Conservation (phyloP, 2,329 filamentous ascomycete genomes). For the Magnaporthiopsis incrustans region DNA sequence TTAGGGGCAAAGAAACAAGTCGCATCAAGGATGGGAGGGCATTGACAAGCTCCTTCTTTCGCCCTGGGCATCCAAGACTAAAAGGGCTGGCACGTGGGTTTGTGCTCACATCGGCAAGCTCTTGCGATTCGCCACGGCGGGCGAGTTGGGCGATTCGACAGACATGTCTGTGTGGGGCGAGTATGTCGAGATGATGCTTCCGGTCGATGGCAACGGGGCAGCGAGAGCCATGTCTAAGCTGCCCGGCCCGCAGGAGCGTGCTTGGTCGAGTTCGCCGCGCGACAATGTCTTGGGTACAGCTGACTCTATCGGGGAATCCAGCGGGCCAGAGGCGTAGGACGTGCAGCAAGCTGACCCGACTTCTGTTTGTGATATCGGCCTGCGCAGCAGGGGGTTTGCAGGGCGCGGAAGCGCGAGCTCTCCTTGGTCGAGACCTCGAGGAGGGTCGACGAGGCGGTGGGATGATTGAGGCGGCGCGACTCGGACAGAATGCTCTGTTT, state of each 20-base stretch:
- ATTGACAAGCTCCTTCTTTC: neutral
- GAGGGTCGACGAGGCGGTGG: neutral
- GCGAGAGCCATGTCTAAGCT: constrained; percentile 47
- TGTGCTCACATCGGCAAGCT: constrained; percentile 44
- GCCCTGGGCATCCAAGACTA: neutral
- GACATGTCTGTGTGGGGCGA: constrained; percentile 48
- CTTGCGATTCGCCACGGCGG: constrained; percentile 34
- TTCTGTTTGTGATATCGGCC: neutral
- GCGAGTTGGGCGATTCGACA: constrained; percentile 43
- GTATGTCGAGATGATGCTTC: constrained; percentile 40
- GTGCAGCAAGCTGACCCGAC: neutral
- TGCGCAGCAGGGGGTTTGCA: neutral
- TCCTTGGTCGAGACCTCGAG: neutral
- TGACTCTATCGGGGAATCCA: neutral
- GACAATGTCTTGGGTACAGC: neutral
- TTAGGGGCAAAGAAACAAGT: neutral
- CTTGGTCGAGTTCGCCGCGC: neutral
- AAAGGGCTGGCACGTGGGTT: neutral
- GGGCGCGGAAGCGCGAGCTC: neutral
- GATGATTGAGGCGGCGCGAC: neutral
- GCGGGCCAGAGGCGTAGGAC: no score
- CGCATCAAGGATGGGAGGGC: neutral
- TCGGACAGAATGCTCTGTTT: neutral
- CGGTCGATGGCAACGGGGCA: constrained; percentile 54
- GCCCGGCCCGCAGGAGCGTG: neutral